Evolutionary conservation across 352 stramenopile genomes (phyloP), one percentile per base, ranked within the genome.

Genomic region (Thalassiosira tumida): DNA sequence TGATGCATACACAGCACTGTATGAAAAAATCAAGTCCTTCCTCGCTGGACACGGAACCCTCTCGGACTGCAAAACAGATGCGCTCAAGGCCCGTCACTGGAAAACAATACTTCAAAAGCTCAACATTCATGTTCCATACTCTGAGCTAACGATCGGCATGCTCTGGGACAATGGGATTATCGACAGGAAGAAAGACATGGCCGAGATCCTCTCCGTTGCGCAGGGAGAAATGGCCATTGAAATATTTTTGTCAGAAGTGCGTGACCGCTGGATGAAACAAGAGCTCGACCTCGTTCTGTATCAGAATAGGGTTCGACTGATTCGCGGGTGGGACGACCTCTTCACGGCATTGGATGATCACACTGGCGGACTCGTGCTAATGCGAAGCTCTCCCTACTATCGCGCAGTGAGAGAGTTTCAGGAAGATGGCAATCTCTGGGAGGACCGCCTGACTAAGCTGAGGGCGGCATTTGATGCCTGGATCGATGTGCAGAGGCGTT

Each of bases 301-400:
- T 84, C 96, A 98, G 89, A 97, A 97, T 84, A 91, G 96, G 74
- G 99, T 99, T 70, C 98, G 99, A 50, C 97, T 99, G 43, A 99
- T 99, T 95, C 97, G 97, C 78, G 98, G 98, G 4, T 99, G 98
- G 98, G 99, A 99, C 91, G 98, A 99, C 79, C 98, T 99, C 81
- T 99, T 99, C 93, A 97, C 97, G 1, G 99, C 99, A 90, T 96
- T 99, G n/a, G 99, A 99, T 88, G 99, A 99, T 89, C 98, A 99
- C 91, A 97, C 99, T 78, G 99, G 98, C 80, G 99, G 98, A 43
- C 97, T 99, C 67, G 96, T 96, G 50, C 98, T 98, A 67, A 99
- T 99, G 98, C 99, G 99, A 88, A 98, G 99, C 70, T 99, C 98
- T 13, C 99, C 99, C 4, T 99, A 99, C 93, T 99, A 99, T 91